phyloP scores from a whole-genome alignment of 257 asterid genomes.

The Echites panduratus region DNA sequence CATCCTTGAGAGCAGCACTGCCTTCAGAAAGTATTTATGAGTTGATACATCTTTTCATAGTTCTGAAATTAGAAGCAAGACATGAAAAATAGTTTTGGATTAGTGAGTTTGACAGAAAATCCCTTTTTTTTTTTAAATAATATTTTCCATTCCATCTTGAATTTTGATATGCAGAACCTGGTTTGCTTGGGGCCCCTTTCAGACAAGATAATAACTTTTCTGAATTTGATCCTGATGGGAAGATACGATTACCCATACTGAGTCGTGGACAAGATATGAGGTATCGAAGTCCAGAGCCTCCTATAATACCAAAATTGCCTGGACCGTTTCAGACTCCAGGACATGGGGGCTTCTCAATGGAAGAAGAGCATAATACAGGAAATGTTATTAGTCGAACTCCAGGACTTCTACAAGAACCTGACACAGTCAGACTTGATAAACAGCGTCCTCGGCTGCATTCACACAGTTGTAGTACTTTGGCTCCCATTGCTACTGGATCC shows the following conservation, averaged over 20 bases:
- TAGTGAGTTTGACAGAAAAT: background rate
- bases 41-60: slow-evolving; percentile 4
- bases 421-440: slow-evolving; percentile 38
- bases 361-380: slow-evolving; percentile 45
- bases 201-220: slow-evolving; percentile 47
- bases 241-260: slow-evolving; percentile 23
- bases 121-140: background rate
- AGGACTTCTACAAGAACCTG: slow-evolving; percentile 36
- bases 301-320: slow-evolving; percentile 56
- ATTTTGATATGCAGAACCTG: slow-evolving; percentile 55
- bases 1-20: slow-evolving; percentile 38
- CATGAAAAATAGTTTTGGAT: background rate
- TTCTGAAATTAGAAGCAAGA: slow-evolving; percentile 9
- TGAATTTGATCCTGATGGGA: slow-evolving; percentile 36
- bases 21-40: slow-evolving; percentile 63
- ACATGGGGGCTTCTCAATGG: slow-evolving; percentile 68
- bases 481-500: slow-evolving; percentile 37
- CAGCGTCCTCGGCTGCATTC: slow-evolving; percentile 46
- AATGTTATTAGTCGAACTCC: slow-evolving; percentile 34
- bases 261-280: slow-evolving; percentile 34
- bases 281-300: slow-evolving; percentile 53
- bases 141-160: background rate
- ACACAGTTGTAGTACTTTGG: slow-evolving; percentile 31
- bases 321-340: slow-evolving; percentile 39
- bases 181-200: slow-evolving; percentile 76